Percentiles rank a stretch among this genome's conserved stretches.
These are phyloP conservation scores for Penicillium silybi DNA, from an alignment of 495 filamentous ascomycete species.

Conservation along the genomic window DNA sequence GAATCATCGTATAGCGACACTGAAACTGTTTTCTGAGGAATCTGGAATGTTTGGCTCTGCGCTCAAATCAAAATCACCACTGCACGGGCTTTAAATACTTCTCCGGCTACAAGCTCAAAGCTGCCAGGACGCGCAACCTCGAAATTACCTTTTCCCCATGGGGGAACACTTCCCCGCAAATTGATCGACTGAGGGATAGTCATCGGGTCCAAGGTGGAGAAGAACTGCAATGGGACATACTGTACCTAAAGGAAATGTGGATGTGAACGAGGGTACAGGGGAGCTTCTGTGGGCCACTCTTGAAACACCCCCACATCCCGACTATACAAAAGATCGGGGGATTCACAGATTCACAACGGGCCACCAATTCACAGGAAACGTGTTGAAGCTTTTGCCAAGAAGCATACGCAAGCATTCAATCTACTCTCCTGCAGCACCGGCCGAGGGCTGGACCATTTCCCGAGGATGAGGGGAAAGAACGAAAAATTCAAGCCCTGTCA, in stretches of 20 bases:
- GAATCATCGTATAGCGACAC: background rate
- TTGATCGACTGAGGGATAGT: background rate
- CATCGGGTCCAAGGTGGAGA: slow-evolving; percentile 7
- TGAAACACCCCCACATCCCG: slow-evolving; percentile 10
- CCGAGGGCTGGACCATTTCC: slow-evolving; percentile 1
- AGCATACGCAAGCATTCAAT: slow-evolving; percentile 6
- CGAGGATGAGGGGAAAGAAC: background rate
- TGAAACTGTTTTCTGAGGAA: too few species aligned
- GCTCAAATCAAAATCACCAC: background rate
- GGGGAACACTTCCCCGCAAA: background rate
- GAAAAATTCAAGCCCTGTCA: background rate
- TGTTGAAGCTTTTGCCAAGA: slow-evolving; percentile 1
- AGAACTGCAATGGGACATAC: background rate
- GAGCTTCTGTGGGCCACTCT: slow-evolving; percentile 9
- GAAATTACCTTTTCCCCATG: background rate
- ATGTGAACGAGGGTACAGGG: background rate
- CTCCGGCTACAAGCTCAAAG: background rate
- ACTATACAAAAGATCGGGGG: background rate
- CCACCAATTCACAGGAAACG: background rate
- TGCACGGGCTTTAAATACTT: background rate
- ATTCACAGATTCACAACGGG: too few species aligned
- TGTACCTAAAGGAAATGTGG: background rate
- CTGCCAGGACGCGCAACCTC: slow-evolving; percentile 1
- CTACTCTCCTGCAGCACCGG: background rate
- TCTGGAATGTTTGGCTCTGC: too few species aligned